Percentiles rank a stretch among this genome's conserved stretches.
Conservation (phyloP, 495 filamentous ascomycete species). For the Aspergillus bertholletiae region DNA sequence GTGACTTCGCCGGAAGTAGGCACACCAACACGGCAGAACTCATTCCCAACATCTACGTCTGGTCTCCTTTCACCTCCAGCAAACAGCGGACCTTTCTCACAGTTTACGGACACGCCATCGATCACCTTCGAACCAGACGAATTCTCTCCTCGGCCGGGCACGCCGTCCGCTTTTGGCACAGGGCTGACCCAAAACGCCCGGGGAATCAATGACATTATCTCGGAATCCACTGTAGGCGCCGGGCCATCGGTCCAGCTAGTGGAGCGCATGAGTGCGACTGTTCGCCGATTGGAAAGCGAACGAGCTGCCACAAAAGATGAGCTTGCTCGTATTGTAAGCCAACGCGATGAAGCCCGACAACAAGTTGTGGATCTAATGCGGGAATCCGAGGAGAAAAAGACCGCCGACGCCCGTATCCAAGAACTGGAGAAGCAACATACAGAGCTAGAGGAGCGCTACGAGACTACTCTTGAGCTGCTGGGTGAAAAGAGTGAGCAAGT, state of each 20-base stretch:
- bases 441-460: slow-evolving; percentile 63
- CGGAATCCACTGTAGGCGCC: slow-evolving; percentile 80
- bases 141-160: slow-evolving; percentile 54
- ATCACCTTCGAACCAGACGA: slow-evolving; percentile 65
- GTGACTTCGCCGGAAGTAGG: slow-evolving; percentile 36
- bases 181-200: slow-evolving; percentile 40
- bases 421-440: slow-evolving; percentile 63
- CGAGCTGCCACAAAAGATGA: slow-evolving; percentile 85
- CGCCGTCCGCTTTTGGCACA: slow-evolving; percentile 52
- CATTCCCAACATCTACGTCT: slow-evolving; percentile 38
- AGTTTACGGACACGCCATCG: slow-evolving; percentile 51
- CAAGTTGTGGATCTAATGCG: slow-evolving; percentile 87
- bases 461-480: slow-evolving; percentile 89
- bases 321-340: slow-evolving; percentile 67
- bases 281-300: slow-evolving; percentile 87
- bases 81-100: slow-evolving; percentile 27
- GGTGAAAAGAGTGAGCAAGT: slow-evolving; percentile 96
- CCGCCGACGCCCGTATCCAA: slow-evolving; percentile 53
- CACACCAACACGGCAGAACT: slow-evolving; percentile 41
- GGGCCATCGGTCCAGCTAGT: slow-evolving; percentile 94
- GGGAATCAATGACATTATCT: slow-evolving; percentile 82
- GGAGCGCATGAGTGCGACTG: slow-evolving; percentile 91
- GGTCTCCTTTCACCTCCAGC: slow-evolving; percentile 32
- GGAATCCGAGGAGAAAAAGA: slow-evolving; percentile 69
- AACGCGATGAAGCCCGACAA: slow-evolving; percentile 85